A percentile compares a stretch with the other conserved stretches of the same genome.
These are phyloP conservation scores for Oehlia diaphana DNA, from an alignment of 192 early-diverging fungal genomes.

Conservation along the genomic window DNA sequence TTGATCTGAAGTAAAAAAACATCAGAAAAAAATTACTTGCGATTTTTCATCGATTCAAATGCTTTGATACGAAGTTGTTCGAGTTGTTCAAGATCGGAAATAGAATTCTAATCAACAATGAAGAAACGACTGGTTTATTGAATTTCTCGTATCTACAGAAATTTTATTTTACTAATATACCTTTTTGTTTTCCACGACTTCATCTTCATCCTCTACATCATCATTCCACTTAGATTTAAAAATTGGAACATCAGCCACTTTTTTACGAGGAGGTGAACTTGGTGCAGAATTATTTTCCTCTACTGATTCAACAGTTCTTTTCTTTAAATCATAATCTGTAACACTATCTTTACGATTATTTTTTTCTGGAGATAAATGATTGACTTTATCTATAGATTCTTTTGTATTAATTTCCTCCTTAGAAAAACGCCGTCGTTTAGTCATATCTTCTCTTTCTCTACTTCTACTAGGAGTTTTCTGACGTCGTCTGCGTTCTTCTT, in stretches of 20 bases:
- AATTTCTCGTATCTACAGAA: background rate
- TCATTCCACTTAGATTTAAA: conserved; percentile 32
- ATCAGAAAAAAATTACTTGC: background rate
- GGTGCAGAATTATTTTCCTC: background rate
- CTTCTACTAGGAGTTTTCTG: conserved; percentile 22
- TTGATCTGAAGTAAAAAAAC: too few relatives aligned
- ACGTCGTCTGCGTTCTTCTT: conserved; percentile 10
- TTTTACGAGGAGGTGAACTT: conserved; percentile 16
- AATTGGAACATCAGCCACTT: conserved; percentile 14
- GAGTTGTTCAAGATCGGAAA: conserved; percentile 18
- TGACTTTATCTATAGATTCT: background rate
- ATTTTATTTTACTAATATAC: background rate
- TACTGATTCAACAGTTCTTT: conserved; percentile 2
- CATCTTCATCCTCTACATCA: conserved; percentile 24
- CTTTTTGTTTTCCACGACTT: conserved; percentile 3
- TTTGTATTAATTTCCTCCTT: conserved; percentile 9
- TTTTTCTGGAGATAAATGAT: background rate
- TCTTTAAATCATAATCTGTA: background rate
- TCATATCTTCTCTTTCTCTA: conserved; percentile 1
- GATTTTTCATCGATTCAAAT: conserved; percentile 26
- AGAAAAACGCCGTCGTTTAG: conserved; percentile 13
- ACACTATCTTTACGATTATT: background rate
- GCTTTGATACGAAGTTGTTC: conserved; percentile 26
- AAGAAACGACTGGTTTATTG: conserved; percentile 10
- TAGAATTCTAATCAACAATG: conserved; percentile 6